Evolutionary conservation across 1,139 yeast genomes (phyloP).

Genomic region (Geotrichum klebahnii): DNA sequence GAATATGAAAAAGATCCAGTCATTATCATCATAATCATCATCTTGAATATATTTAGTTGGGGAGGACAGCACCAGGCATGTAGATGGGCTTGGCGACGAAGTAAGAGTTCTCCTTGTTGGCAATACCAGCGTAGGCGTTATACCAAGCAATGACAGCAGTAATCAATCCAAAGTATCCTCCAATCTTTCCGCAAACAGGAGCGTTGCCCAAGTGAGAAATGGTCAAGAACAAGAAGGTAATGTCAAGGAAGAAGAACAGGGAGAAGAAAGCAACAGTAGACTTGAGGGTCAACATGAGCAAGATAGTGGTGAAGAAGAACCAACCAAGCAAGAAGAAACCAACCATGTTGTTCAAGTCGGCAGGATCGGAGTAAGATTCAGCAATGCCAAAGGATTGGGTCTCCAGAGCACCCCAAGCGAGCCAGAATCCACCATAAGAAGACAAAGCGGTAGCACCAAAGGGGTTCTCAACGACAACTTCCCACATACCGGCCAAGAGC

Average conservation of each 20-base stretch:
- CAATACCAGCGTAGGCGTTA: constrained; percentile 87
- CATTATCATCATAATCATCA: background rate
- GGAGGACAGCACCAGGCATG: constrained; percentile 37
- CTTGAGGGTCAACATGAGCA: constrained; percentile 64
- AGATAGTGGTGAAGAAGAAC: constrained; percentile 71
- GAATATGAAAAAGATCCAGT: background rate
- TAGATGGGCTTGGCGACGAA: constrained; percentile 49
- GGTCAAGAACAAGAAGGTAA: constrained; percentile 66
- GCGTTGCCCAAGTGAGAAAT: constrained; percentile 52
- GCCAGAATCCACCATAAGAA: constrained; percentile 88
- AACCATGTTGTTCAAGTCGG: constrained; percentile 51
- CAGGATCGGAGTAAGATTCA: constrained; percentile 48
- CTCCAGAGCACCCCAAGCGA: constrained; percentile 66
- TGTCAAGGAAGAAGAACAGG: constrained; percentile 58
- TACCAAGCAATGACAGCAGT: constrained; percentile 83
- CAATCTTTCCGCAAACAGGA: constrained; percentile 54
- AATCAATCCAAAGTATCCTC: constrained; percentile 75
- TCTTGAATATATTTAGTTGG: background rate
- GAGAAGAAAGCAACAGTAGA: constrained; percentile 74
- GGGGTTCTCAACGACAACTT: constrained; percentile 65
- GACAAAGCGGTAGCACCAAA: constrained; percentile 85
- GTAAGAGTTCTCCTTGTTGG: constrained; percentile 66
- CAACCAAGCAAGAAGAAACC: constrained; percentile 76
- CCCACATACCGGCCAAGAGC: constrained; percentile 72
- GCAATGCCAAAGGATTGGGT: constrained; percentile 70